These are phyloP conservation scores for Cryptosporidium muris DNA, from an alignment of 169 alveolate genomes.

Conservation along the genomic window DNA sequence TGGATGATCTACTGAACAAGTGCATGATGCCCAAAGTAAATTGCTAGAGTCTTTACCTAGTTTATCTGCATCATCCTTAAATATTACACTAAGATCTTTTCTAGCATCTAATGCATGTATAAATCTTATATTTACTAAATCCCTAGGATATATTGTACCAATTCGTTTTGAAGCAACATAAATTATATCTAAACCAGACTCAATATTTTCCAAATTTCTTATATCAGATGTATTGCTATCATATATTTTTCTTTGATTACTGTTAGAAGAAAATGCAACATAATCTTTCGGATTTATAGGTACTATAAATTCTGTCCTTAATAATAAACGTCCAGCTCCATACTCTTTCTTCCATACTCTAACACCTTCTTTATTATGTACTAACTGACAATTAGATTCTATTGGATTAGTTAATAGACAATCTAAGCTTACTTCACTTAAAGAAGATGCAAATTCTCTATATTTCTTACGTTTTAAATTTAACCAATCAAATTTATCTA, in stretches of 20 bases:
- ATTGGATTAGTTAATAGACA: slow-evolving; percentile 38
- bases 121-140: slow-evolving; percentile 73
- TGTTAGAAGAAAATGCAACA: slow-evolving; percentile 68
- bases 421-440: slow-evolving; percentile 66
- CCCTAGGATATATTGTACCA: slow-evolving; percentile 78
- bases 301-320: slow-evolving; percentile 71
- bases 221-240: slow-evolving; percentile 73
- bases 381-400: slow-evolving; percentile 47
- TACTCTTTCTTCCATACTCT: slow-evolving; percentile 78
- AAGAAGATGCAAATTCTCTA: slow-evolving; percentile 12
- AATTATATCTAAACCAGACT: slow-evolving; percentile 71
- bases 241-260: slow-evolving; percentile 72
- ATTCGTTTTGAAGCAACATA: slow-evolving; percentile 74
- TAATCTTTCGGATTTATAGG: slow-evolving; percentile 65
- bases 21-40: slow-evolving; percentile 72
- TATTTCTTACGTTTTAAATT: neutral
- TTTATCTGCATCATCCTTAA: neutral
- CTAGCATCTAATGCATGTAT: slow-evolving; percentile 58
- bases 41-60: slow-evolving; percentile 21
- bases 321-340: slow-evolving; percentile 71
- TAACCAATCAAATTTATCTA: neutral
- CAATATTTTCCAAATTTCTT: slow-evolving; percentile 67
- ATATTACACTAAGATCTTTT: slow-evolving; percentile 15
- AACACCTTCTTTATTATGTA: slow-evolving; percentile 75
- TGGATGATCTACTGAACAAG: slow-evolving; percentile 78